Conservation (phyloP, 1,284 basidiomycete genomes). For the Trichosporon sp. region DNA sequence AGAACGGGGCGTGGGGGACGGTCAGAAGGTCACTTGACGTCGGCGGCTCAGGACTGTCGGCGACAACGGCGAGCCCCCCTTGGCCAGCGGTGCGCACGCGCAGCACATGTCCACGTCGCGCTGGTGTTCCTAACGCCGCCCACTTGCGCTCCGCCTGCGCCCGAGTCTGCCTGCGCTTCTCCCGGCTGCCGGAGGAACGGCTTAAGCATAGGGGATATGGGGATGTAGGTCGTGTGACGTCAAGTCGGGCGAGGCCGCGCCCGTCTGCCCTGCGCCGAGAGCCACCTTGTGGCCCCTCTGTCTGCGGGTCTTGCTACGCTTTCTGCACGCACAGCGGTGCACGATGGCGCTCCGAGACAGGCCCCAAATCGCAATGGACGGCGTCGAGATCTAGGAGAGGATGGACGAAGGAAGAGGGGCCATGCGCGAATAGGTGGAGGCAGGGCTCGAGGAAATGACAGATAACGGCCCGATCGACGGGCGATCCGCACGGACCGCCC, state of each 20-base stretch:
- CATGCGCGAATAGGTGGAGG: background rate
- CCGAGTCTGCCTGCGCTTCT: background rate
- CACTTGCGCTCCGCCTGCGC: background rate
- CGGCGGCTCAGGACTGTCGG: background rate
- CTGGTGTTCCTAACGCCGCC: no score
- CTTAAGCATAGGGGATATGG: background rate
- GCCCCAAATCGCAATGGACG: background rate
- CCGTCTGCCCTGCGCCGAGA: no score
- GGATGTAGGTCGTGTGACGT: background rate
- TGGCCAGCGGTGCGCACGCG: background rate
- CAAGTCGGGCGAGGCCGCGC: background rate
- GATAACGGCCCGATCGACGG: background rate
- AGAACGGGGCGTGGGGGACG: background rate
- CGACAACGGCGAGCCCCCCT: background rate
- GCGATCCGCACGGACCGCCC: background rate
- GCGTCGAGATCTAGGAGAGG: background rate
- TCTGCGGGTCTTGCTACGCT: no score
- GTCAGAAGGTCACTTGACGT: background rate
- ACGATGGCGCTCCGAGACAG: background rate
- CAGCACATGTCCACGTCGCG: background rate
- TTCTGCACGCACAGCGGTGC: no score
- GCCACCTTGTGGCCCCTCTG: no score
- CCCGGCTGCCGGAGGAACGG: background rate
- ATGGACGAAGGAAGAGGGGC: background rate
- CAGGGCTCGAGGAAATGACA: background rate